A percentile compares a stretch with the other conserved stretches of the same genome.
Conservation (phyloP, 2,329 filamentous ascomycete species). For the Lachnellula suecica region DNA sequence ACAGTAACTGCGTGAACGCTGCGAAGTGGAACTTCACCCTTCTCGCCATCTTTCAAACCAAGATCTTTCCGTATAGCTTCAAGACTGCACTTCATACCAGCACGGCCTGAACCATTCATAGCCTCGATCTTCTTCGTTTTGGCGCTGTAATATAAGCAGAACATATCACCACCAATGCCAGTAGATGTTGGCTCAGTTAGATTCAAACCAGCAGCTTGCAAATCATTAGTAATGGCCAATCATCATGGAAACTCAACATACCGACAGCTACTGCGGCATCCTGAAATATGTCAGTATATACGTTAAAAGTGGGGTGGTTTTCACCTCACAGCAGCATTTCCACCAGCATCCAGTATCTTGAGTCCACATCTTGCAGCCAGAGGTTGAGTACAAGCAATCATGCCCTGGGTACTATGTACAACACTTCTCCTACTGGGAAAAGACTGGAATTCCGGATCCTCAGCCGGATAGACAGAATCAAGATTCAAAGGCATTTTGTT, state of each 20-base stretch:
- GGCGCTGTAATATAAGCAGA: conserved; percentile 89
- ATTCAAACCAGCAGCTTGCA: conserved; percentile 80
- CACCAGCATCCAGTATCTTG: conserved; percentile 79
- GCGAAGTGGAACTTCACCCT: conserved; percentile 65
- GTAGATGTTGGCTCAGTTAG: conserved; percentile 91
- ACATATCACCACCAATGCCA: conserved; percentile 96
- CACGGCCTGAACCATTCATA: conserved; percentile 90
- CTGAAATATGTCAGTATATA: conserved; percentile 42
- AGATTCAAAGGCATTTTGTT: conserved; percentile 32
- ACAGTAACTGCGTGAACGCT: conserved; percentile 83
- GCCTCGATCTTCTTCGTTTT: conserved; percentile 78
- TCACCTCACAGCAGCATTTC: conserved; percentile 80
- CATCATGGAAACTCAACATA: conserved; percentile 39
- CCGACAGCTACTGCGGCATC: conserved; percentile 95
- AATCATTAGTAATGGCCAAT: conserved; percentile 3
- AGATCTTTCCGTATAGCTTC: conserved; percentile 70
- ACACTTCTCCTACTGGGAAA: conserved; percentile 85
- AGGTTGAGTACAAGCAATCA: conserved; percentile 87
- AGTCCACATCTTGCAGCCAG: conserved; percentile 87
- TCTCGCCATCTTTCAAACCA: conserved; percentile 56
- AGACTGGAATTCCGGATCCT: conserved; percentile 49
- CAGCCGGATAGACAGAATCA: conserved; percentile 30
- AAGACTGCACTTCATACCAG: conserved; percentile 66
- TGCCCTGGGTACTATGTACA: conserved; percentile 89
- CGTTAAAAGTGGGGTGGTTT: conserved; percentile 11